These are phyloP conservation scores for Xylaria multiplex DNA, from an alignment of 2,329 filamentous ascomycete species.

Conservation along the genomic window DNA sequence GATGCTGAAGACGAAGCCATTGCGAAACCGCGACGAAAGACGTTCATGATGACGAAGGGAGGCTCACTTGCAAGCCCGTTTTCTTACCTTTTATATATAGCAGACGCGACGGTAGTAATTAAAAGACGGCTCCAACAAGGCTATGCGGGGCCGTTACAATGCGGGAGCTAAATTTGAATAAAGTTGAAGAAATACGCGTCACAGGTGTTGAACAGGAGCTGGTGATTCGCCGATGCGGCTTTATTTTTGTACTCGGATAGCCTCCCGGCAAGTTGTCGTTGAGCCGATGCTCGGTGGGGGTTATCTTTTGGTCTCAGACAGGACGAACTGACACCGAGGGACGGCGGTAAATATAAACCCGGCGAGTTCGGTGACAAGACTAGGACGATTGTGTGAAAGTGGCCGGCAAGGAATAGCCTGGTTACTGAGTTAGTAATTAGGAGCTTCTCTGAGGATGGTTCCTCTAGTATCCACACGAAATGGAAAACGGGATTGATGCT, in stretches of 20 bases:
- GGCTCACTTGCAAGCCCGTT: conserved; percentile 1
- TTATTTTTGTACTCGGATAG: conserved; percentile 32
- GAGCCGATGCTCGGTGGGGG: conserved; percentile 17
- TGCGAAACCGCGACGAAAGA: conserved; percentile 52
- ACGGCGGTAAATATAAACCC: conserved; percentile 30
- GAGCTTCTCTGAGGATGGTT: too few relatives aligned
- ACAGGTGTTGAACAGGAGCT: conserved; percentile 18
- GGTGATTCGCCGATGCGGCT: conserved; percentile 36
- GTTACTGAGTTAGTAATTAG: neutral
- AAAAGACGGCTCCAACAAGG: conserved; percentile 9
- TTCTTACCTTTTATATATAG: conserved; percentile 21
- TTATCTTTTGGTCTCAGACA: conserved; percentile 6
- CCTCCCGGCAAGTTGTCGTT: conserved; percentile 28
- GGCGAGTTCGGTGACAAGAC: conserved; percentile 22
- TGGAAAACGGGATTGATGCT: too few relatives aligned
- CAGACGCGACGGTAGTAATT: conserved; percentile 9
- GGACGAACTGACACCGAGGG: conserved; percentile 8
- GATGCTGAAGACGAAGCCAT: conserved; percentile 53
- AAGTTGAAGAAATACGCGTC: conserved; percentile 14
- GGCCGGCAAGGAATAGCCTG: neutral
- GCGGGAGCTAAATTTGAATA: conserved; percentile 7
- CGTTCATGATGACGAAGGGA: conserved; percentile 44
- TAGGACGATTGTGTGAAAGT: conserved; percentile 30
- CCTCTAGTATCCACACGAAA: too few relatives aligned
- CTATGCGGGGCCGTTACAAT: conserved; percentile 15